Conservation (phyloP, 495 filamentous ascomycete genomes). For the Evernia prunastri region DNA sequence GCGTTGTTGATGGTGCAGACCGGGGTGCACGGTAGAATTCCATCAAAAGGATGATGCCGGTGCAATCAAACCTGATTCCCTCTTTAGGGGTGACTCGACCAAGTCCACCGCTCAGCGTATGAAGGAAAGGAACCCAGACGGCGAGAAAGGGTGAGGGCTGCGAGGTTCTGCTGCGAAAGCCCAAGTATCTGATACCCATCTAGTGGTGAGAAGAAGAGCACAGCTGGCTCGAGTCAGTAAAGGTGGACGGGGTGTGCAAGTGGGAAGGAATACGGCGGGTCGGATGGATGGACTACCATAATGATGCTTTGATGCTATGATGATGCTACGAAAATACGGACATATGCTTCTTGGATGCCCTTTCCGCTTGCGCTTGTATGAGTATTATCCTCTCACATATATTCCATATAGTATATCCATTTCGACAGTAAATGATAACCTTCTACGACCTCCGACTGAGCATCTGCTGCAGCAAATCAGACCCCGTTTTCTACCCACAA, state of each 20-base stretch:
- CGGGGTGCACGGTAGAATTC: neutral
- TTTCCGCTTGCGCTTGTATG: no score
- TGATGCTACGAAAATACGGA: no score
- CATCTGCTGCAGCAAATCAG: no score
- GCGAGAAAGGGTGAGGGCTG: neutral
- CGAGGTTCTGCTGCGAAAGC: neutral
- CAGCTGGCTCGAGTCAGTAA: neutral
- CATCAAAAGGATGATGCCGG: neutral
- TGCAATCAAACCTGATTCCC: neutral
- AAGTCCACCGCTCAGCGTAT: slow-evolving; percentile 2
- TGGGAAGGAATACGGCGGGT: neutral
- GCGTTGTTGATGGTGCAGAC: slow-evolving; percentile 48
- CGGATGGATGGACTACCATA: neutral
- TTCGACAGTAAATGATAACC: no score
- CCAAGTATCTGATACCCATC: neutral
- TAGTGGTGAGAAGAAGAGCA: slow-evolving; percentile 1
- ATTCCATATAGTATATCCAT: no score
- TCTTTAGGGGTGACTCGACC: neutral
- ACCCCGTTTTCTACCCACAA: no score
- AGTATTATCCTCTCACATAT: no score
- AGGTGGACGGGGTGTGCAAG: neutral
- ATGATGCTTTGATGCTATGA: neutral
- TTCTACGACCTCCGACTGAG: no score
- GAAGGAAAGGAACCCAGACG: neutral
- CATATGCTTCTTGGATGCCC: no score